Conservation (phyloP, 768 basidiomycete genomes). For the Hericium rajendrae region DNA sequence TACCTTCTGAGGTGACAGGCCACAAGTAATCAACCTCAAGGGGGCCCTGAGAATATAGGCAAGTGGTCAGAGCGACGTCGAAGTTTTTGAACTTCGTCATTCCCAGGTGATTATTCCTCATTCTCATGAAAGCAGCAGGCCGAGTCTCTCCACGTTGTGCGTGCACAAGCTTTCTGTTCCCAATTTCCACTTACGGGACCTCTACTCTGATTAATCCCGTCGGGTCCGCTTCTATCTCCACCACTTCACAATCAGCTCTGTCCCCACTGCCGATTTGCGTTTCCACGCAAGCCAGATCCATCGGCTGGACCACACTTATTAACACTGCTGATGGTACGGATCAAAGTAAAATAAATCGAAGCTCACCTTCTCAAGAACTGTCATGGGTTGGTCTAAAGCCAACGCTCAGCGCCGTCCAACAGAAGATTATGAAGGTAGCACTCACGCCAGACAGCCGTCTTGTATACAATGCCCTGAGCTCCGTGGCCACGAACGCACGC, state of each 20-base stretch:
- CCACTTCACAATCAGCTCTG: slow-evolving; percentile 76
- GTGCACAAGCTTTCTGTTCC: too few species aligned
- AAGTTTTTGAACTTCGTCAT: too few species aligned
- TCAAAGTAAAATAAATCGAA: not conserved
- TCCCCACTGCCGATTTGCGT: slow-evolving; percentile 84
- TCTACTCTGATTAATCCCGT: too few species aligned
- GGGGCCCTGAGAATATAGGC: too few species aligned
- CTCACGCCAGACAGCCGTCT: slow-evolving; percentile 85
- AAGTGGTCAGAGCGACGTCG: too few species aligned
- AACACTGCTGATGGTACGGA: too few species aligned
- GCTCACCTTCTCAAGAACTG: slow-evolving; percentile 59
- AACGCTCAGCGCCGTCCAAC: not conserved
- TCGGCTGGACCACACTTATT: slow-evolving; percentile 31
- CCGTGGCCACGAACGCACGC: slow-evolving; percentile 75
- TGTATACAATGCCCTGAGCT: slow-evolving; percentile 81
- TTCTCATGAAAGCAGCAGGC: too few species aligned
- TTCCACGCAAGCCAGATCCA: slow-evolving; percentile 86
- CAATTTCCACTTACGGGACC: too few species aligned
- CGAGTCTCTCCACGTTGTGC: too few species aligned
- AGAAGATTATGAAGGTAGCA: slow-evolving; percentile 15
- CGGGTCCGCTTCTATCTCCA: slow-evolving; percentile 26
- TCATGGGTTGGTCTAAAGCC: slow-evolving; percentile 80
- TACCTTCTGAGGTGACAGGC: too few species aligned
- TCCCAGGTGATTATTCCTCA: too few species aligned
- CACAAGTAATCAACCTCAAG: too few species aligned